Percentiles rank a stretch among this genome's conserved stretches.
phyloP scores from a whole-genome alignment of 2,329 filamentous ascomycete genomes.

The Phialocephala sp. region DNA sequence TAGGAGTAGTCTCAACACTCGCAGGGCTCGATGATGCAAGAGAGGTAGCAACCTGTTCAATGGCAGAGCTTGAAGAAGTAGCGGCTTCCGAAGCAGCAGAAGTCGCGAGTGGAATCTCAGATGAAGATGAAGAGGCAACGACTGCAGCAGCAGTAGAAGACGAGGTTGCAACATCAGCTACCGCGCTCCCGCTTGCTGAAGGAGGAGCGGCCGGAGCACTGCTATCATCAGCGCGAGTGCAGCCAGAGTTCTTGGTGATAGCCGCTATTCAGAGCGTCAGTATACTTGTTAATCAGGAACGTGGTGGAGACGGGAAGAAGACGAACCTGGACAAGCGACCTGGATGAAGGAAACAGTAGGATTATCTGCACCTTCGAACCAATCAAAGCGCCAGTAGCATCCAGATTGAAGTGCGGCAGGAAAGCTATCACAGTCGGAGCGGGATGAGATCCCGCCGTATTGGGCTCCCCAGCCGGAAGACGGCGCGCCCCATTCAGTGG shows the following conservation, averaged over 20 bases:
- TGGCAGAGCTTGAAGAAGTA: neutral
- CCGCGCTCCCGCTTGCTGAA: neutral
- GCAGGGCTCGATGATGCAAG: neutral
- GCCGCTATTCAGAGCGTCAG: slow-evolving; percentile 35
- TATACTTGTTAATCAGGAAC: neutral
- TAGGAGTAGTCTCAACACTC: neutral
- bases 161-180: neutral
- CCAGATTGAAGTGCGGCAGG: slow-evolving; percentile 50
- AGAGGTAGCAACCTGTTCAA: neutral
- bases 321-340: slow-evolving; percentile 50
- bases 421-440: slow-evolving; percentile 50
- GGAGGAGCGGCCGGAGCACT: slow-evolving; percentile 16
- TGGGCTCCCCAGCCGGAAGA: slow-evolving; percentile 50
- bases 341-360: slow-evolving; percentile 51
- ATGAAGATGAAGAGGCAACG: slow-evolving; percentile 8
- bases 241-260: slow-evolving; percentile 51
- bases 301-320: neutral
- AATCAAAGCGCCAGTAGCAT: slow-evolving; percentile 59
- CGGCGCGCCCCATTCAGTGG: slow-evolving; percentile 51
- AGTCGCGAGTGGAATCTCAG: neutral
- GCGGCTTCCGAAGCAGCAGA: neutral
- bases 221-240: slow-evolving; percentile 34
- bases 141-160: neutral
- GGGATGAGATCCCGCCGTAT: slow-evolving; percentile 54
- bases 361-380: slow-evolving; percentile 56